A percentile compares a stretch with the other conserved stretches of the same genome.
Evolutionary conservation across 495 filamentous ascomycete genomes (phyloP).

Genomic region (Podospora anserina): DNA sequence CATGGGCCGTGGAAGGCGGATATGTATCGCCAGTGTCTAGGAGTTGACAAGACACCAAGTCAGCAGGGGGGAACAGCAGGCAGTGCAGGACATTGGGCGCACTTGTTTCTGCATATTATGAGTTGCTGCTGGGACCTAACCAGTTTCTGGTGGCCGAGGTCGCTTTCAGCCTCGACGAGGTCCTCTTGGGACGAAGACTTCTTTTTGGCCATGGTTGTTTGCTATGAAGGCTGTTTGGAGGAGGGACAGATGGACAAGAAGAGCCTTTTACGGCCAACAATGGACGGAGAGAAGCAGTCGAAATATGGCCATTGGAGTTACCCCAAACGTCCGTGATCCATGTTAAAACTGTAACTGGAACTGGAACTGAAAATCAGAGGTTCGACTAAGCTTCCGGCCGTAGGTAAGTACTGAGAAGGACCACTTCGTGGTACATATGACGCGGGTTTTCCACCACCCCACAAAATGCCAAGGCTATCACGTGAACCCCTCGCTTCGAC

Average conservation of each 20-base stretch:
- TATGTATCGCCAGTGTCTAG: constrained; percentile 78
- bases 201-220: not conserved
- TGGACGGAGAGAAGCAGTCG: not conserved
- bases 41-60: not conserved
- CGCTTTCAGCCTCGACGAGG: not conserved
- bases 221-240: not conserved
- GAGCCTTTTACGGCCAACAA: not conserved
- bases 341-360: not conserved
- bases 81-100: not conserved
- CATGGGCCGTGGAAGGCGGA: constrained; percentile 81
- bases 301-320: not conserved
- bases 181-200: not conserved
- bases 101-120: constrained; percentile 23
- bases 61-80: not conserved
- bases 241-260: not conserved
- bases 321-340: not conserved
- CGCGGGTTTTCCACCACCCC: not conserved
- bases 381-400: not conserved
- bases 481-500: not conserved
- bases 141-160: constrained; percentile 9
- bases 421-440: not conserved
- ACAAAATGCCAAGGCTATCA: not conserved
- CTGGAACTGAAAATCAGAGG: not conserved
- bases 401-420: not conserved
- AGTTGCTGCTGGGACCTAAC: constrained; percentile 9